phyloP scores from a whole-genome alignment of 371 early-diverging fungal species.

The Mucor mucedo region DNA sequence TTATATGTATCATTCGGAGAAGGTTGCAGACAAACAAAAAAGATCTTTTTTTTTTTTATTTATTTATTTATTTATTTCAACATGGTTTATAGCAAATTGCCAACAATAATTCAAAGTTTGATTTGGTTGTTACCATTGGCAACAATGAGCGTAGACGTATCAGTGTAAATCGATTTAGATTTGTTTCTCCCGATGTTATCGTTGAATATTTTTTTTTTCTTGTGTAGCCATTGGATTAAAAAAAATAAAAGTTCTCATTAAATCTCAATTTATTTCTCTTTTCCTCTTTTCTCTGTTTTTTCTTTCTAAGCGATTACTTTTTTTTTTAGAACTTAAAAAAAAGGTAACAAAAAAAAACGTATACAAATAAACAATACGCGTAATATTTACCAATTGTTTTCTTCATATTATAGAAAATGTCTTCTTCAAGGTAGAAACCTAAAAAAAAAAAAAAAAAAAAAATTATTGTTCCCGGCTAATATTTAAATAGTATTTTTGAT shows the following conservation, averaged over 20 bases:
- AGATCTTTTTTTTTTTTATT: not conserved
- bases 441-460: not conserved
- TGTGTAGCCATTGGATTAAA: conserved; percentile 5
- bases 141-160: not conserved
- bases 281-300: conserved; percentile 4
- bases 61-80: not conserved
- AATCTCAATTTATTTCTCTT: conserved; percentile 5
- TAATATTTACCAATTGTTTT: not conserved
- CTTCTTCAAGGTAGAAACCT: conserved; percentile 24
- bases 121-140: too few species aligned
- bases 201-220: conserved; percentile 5
- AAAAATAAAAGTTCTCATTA: conserved; percentile 2
- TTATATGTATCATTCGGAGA: conserved; percentile 12
- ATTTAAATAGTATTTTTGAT: conserved; percentile 41
- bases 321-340: not conserved
- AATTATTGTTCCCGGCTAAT: not conserved
- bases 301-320: not conserved
- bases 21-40: conserved; percentile 22
- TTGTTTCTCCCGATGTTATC: conserved; percentile 6
- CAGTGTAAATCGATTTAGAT: not conserved
- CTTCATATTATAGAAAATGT: conserved; percentile 12
- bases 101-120: not conserved
- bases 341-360: not conserved
- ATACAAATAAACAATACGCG: not conserved
- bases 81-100: not conserved